Base-by-base conservation (phyloP, 352 stramenopile genomes). In the Pseudoperonospora humuli region DNA sequence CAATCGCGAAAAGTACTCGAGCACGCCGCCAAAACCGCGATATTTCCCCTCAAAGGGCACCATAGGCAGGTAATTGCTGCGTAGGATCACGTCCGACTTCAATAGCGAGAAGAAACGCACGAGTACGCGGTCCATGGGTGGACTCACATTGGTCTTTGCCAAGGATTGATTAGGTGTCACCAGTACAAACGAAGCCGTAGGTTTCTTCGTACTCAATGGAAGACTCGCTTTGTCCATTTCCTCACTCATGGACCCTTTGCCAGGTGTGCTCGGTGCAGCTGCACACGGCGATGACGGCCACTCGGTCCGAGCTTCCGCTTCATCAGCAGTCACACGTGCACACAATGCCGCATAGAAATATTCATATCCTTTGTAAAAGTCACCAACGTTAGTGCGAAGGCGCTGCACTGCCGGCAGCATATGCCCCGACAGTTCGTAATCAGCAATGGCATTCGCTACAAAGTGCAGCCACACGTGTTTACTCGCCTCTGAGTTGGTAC, bases 1-100 rank as follows among this genome's bases (percentile, higher is more conserved):
- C 5, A 93, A 45, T 21, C 78, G 64, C 33, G 74, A 59, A 46
- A 93, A 83, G 39, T 79, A 93, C 47, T 93, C 78, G 8, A 93
- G 57, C 8, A 93, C 72, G 21, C 80, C 80, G 8, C 56, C 58
- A 57, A 70, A 88, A 14, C 75, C 77, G 13, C 80, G 80, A 39
- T 83, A 93, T 28, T 86, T 90, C 35, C 80, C 80, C 39, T 84
- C 75, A 21, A 93, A 93, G n/a, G 75, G 77, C 28, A 93, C 80
- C 80, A 93, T 93, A n/a, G 80, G 80, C 17, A 93, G 54, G 52
- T 93, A 93, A 31, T 93, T 93, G 27, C 77, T 89, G 8, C 80
- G 77, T 32, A 93, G 38, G 11, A 85, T 79, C 29, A 93, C 61
- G 36, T 93, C 77, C 0, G 78, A 67, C 19, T 72, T 84, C 7